Evolutionary conservation across 371 early-diverging fungal species (phyloP), one percentile per base, ranked within the genome.

Genomic region (Syncephalastrum contaminatum): DNA sequence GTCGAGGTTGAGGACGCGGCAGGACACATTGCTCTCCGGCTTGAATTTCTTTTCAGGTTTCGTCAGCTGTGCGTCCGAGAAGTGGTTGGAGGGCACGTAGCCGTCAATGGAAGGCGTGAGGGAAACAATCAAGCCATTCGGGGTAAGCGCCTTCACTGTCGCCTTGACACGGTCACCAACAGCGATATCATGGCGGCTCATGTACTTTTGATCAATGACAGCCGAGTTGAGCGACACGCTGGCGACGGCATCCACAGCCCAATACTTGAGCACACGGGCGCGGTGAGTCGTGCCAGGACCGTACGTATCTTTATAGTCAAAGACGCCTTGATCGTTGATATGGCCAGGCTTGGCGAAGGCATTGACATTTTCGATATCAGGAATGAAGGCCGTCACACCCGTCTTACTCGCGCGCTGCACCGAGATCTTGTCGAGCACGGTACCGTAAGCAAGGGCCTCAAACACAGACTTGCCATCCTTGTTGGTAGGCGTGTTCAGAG

Each of bases 21-120:
- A 86, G 58, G 79, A 80, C 36, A 93, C 61, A 25, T 65, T 65
- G 54, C 77, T 77, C 20, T 91, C 95, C 2, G 69, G 60, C 67
- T 90, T 90, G 72, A 91, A 96, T 57, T 83, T 82, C 59, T 86
- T 84, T 62, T 88, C 89, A 4, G 92, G 91, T 58, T 85, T 82
- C 20, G 80, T 77, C 24, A 94, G 67, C 19, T 73, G 72, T 20
- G 82, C 81, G 69, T 96, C 97, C 2, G 92, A 76, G 54, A 95
- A 67, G 59, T 96, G 93, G 2, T 68, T 40, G 20, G 73, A 73
- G 24, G 91, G 90, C 22, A 90, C 85, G 48, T 92, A 80, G 4
- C 86, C 97, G 4, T 51, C 64, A 62, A 96, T 85, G 4, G 63
- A 71, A 44, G 80, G 83, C 22, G 88, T 69, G 15, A 93, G 40